These are phyloP conservation scores for Xylariomycetidae sp. DNA, from an alignment of 2,329 filamentous ascomycete genomes.

Conservation along the genomic window DNA sequence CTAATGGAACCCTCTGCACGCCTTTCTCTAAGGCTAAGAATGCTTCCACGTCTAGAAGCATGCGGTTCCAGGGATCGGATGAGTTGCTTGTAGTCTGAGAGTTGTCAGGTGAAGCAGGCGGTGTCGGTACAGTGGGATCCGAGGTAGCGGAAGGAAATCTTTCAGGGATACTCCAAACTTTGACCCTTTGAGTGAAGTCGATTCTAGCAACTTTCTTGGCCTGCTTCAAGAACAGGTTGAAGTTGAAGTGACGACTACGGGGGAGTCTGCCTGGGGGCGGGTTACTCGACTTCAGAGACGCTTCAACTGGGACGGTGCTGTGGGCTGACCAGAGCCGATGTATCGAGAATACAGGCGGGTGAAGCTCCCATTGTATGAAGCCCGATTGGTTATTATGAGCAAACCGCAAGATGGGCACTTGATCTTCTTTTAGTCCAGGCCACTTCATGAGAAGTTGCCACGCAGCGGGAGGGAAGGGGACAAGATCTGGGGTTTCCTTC, in stretches of 20 bases:
- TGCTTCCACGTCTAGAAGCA: slow-evolving; percentile 57
- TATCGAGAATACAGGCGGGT: slow-evolving; percentile 80
- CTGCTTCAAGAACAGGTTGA: slow-evolving; percentile 70
- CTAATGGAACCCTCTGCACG: slow-evolving; percentile 59
- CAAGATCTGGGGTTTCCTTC: slow-evolving; percentile 67
- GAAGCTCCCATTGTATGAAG: slow-evolving; percentile 76
- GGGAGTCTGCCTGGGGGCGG: slow-evolving; percentile 62
- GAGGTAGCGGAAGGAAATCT: slow-evolving; percentile 32
- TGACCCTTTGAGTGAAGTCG: slow-evolving; percentile 66
- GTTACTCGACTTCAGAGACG: slow-evolving; percentile 56
- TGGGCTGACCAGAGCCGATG: slow-evolving; percentile 68
- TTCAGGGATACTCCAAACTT: slow-evolving; percentile 64
- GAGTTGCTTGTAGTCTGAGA: slow-evolving; percentile 10
- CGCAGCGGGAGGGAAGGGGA: slow-evolving; percentile 71
- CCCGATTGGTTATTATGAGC: slow-evolving; percentile 59
- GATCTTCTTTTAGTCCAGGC: slow-evolving; percentile 71
- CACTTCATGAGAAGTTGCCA: slow-evolving; percentile 78
- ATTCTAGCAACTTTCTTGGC: slow-evolving; percentile 67
- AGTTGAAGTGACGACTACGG: slow-evolving; percentile 65
- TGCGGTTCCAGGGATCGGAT: slow-evolving; percentile 31
- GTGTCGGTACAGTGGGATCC: slow-evolving; percentile 33
- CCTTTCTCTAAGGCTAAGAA: slow-evolving; percentile 60
- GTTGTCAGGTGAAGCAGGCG: slow-evolving; percentile 19
- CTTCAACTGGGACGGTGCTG: slow-evolving; percentile 51
- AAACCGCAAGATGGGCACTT: slow-evolving; percentile 67